A percentile compares a stretch with the other conserved stretches of the same genome.
phyloP scores from a whole-genome alignment of 768 basidiomycete genomes.

The Russula olivacea region DNA sequence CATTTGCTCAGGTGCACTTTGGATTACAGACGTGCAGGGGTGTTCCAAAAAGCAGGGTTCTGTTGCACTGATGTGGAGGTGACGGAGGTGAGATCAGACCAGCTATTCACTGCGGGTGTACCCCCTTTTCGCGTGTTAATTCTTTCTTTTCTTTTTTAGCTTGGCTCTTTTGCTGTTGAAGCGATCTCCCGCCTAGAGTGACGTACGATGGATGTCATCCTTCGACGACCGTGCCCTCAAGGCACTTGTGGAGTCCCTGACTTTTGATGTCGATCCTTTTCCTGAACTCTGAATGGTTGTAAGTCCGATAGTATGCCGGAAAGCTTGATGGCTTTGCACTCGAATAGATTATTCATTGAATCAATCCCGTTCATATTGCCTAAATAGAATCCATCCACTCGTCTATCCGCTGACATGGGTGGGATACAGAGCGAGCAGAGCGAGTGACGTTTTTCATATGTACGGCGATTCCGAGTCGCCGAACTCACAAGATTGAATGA shows the following conservation, averaged over 20 bases:
- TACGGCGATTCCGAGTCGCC: no score
- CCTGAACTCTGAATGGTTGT: background rate
- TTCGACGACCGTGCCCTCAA: conserved; percentile 4
- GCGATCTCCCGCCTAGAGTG: conserved; percentile 42
- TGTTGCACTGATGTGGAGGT: conserved; percentile 89
- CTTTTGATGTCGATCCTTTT: background rate
- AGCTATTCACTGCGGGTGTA: background rate
- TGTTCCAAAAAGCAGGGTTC: conserved; percentile 65
- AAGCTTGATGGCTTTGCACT: no score
- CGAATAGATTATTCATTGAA: background rate
- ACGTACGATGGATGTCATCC: conserved; percentile 4
- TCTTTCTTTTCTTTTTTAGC: conserved; percentile 38
- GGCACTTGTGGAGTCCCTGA: conserved; percentile 21
- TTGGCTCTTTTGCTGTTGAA: conserved; percentile 65
- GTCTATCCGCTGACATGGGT: background rate
- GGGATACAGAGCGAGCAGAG: no score
- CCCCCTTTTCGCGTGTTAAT: background rate
- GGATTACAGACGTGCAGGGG: conserved; percentile 38
- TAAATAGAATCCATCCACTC: background rate
- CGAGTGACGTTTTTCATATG: no score
- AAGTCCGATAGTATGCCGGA: no score
- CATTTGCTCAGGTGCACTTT: conserved; percentile 77
- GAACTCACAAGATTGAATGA: no score
- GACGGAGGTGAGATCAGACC: conserved; percentile 49
- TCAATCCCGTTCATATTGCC: background rate